These are phyloP conservation scores for Litsea cubeba DNA, from an alignment of 164 flowering plant species.

Conservation along the genomic window DNA sequence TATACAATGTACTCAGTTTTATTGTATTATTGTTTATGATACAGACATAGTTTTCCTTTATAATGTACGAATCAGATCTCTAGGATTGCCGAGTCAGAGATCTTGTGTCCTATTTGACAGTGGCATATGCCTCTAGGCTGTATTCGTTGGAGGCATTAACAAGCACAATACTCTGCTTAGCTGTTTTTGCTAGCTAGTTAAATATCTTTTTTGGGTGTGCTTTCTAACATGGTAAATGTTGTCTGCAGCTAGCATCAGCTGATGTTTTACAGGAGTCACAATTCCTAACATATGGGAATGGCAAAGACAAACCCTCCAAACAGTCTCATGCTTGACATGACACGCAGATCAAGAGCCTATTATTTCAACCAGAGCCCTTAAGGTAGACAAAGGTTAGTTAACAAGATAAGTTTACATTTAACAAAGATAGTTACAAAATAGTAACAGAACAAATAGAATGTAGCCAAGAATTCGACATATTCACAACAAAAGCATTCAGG, in stretches of 20 bases:
- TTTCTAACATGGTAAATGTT: conserved; percentile 8
- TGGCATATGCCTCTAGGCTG: no score
- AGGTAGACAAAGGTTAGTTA: conserved; percentile 40
- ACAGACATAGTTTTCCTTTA: no score
- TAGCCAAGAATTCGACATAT: not conserved
- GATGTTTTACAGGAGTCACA: conserved; percentile 74
- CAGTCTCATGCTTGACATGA: conserved; percentile 80
- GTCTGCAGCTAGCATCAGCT: conserved; percentile 77
- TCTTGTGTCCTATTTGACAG: no score
- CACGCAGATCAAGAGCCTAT: conserved; percentile 74
- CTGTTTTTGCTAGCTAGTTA: not conserved
- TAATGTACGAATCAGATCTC: no score
- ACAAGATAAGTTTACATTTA: not conserved
- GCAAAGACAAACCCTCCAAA: conserved; percentile 90
- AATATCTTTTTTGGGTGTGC: not conserved
- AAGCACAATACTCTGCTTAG: not conserved
- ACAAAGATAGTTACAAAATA: not conserved
- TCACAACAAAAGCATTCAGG: not conserved
- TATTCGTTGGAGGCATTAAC: no score
- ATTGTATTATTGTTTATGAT: no score
- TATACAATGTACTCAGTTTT: no score
- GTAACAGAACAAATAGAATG: no score
- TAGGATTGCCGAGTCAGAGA: no score
- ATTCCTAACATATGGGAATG: conserved; percentile 68
- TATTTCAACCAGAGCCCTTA: conserved; percentile 90